These are phyloP conservation scores for Hyaloscypha hepaticicola DNA, from an alignment of 495 filamentous ascomycete species.

Conservation along the genomic window DNA sequence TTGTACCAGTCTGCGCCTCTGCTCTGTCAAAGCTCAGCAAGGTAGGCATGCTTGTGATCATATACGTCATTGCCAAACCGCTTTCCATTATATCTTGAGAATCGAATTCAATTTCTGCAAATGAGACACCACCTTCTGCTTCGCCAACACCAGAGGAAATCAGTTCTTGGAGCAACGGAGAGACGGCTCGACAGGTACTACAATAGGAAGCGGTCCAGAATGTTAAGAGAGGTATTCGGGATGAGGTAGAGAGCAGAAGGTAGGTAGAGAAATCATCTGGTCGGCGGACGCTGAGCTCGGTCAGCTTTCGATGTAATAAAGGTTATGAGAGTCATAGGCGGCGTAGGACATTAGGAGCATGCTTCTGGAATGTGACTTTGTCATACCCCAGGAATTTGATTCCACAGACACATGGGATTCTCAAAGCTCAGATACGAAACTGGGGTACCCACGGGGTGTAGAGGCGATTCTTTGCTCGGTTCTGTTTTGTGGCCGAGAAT, in stretches of 20 bases:
- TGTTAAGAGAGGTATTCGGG: constrained; percentile 60
- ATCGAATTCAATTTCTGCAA: constrained; percentile 63
- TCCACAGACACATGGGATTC: not conserved
- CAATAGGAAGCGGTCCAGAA: constrained; percentile 71
- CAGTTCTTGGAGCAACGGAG: constrained; percentile 51
- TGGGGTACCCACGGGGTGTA: constrained; percentile 42
- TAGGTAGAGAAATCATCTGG: constrained; percentile 61
- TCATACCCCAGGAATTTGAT: not conserved
- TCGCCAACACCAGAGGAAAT: constrained; percentile 59
- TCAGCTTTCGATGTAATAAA: not conserved
- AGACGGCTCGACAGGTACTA: constrained; percentile 54
- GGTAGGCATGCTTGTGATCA: constrained; percentile 67
- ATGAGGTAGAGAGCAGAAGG: constrained; percentile 56
- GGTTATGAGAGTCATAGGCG: no score
- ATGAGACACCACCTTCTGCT: constrained; percentile 57
- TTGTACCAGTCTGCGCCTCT: constrained; percentile 55
- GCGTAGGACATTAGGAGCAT: constrained; percentile 8
- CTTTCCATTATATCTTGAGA: constrained; percentile 53
- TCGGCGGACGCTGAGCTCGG: constrained; percentile 48
- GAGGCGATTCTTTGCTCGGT: constrained; percentile 44
- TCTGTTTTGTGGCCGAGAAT: constrained; percentile 24
- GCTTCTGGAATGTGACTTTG: not conserved
- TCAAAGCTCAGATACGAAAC: not conserved
- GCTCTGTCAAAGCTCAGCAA: constrained; percentile 63
- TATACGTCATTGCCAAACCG: constrained; percentile 54